phyloP scores from a whole-genome alignment of 2,329 filamentous ascomycete species.

The Myriangium duriaei region DNA sequence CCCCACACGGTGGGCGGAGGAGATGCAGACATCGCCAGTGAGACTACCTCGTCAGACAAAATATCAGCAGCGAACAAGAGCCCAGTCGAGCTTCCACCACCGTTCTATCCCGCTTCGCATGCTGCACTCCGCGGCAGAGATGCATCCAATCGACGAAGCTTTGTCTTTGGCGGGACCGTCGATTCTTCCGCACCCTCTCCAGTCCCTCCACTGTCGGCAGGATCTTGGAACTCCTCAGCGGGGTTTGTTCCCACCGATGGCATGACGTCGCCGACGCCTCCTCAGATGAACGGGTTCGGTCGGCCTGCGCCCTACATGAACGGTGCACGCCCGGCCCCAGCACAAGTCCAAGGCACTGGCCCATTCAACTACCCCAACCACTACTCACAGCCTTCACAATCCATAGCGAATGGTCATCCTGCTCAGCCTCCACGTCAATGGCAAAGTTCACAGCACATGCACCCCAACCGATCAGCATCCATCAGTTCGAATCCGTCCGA shows the following conservation, averaged over 20 bases:
- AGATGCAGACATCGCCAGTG: background rate
- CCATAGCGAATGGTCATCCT: slow-evolving; percentile 3
- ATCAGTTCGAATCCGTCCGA: slow-evolving; percentile 2
- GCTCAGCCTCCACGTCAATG: background rate
- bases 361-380: background rate
- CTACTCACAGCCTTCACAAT: background rate
- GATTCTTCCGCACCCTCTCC: slow-evolving; percentile 9
- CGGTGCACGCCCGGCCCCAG: background rate
- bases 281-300: background rate
- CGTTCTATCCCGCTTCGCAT: slow-evolving; percentile 7
- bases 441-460: background rate
- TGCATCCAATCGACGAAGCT: slow-evolving; percentile 2
- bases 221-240: slow-evolving; percentile 7
- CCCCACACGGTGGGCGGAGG: background rate
- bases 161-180: slow-evolving; percentile 7
- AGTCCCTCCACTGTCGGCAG: slow-evolving; percentile 5
- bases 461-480: slow-evolving; percentile 1
- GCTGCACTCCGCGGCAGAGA: background rate
- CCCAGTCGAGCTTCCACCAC: slow-evolving; percentile 6
- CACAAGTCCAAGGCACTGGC: background rate
- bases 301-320: background rate
- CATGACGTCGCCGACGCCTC: background rate
- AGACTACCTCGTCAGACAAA: background rate
- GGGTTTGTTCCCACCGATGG: background rate
- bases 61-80: background rate